Conservation (phyloP, 2,329 filamentous ascomycete genomes). For the Pseudocercospora fijiensis region DNA sequence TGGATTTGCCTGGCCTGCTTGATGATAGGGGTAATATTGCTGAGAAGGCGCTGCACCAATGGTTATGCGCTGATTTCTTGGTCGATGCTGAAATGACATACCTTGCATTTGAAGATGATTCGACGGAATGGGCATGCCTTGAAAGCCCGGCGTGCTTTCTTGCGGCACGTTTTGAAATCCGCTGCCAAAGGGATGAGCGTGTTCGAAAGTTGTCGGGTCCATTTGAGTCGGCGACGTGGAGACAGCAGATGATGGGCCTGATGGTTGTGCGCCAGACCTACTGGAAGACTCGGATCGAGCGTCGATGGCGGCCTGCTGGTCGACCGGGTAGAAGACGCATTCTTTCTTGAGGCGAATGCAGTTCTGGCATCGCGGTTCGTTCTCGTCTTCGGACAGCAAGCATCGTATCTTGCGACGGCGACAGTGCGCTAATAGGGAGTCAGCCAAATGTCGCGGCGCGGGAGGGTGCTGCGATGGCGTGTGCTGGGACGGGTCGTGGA, state of each 20-base stretch:
- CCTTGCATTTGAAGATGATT: constrained; percentile 14
- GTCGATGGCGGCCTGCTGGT: constrained; percentile 45
- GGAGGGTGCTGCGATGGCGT: constrained; percentile 18
- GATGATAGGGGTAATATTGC: constrained; percentile 9
- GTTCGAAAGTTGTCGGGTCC: constrained; percentile 22
- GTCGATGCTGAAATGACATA: neutral
- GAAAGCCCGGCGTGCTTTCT: constrained; percentile 22
- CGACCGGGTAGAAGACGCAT: constrained; percentile 87
- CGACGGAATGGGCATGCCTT: constrained; percentile 23
- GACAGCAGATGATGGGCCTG: constrained; percentile 31
- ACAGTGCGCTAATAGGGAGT: constrained; percentile 69
- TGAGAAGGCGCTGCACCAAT: constrained; percentile 10
- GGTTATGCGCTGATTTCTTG: constrained; percentile 1
- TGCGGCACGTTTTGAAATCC: constrained; percentile 24
- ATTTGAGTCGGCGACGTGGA: constrained; percentile 28
- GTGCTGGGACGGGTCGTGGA: constrained; percentile 19
- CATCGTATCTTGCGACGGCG: constrained; percentile 92
- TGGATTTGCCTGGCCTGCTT: neutral
- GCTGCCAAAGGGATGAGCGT: constrained; percentile 21
- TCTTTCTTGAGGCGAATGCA: constrained; percentile 94
- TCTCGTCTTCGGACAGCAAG: constrained; percentile 70
- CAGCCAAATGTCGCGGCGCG: constrained; percentile 25
- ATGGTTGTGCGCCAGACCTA: constrained; percentile 21
- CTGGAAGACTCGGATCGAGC: constrained; percentile 28
- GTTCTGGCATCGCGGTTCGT: constrained; percentile 78